phyloP scores from a whole-genome alignment of 495 filamentous ascomycete species.

The Penicillium salamii region DNA sequence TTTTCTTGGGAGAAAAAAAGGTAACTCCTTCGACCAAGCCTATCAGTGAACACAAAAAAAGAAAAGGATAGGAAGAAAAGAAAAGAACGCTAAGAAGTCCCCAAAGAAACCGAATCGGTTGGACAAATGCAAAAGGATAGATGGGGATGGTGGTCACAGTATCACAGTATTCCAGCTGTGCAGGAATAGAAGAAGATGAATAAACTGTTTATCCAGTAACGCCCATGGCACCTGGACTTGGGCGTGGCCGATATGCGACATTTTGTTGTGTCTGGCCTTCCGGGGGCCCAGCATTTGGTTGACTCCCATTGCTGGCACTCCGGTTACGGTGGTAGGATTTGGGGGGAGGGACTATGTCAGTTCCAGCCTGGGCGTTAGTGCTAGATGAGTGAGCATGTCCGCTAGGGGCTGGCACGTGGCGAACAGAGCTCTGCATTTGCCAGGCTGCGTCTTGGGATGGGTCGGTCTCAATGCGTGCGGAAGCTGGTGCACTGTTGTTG shows the following conservation, averaged over 20 bases:
- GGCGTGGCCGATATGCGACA: constrained; percentile 41
- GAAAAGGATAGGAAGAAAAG: constrained; percentile 9
- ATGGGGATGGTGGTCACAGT: constrained; percentile 12
- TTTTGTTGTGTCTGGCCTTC: constrained; percentile 35
- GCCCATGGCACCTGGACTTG: constrained; percentile 43
- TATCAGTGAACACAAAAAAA: constrained; percentile 27
- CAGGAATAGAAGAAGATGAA: constrained; percentile 13
- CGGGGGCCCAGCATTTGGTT: constrained; percentile 23
- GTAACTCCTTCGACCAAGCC: constrained; percentile 37
- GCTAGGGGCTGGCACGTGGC: constrained; percentile 67
- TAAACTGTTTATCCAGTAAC: constrained; percentile 36
- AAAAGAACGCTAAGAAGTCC: constrained; percentile 36
- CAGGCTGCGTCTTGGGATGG: constrained; percentile 65
- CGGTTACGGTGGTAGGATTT: constrained; percentile 36
- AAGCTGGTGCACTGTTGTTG: constrained; percentile 36
- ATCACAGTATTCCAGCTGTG: constrained; percentile 19
- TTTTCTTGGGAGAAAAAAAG: constrained; percentile 18
- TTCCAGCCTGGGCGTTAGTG: constrained; percentile 22
- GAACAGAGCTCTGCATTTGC: constrained; percentile 78
- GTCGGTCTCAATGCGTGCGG: constrained; percentile 73
- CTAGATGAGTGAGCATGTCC: constrained; percentile 38
- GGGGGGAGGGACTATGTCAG: constrained; percentile 30
- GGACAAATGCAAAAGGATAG: constrained; percentile 16
- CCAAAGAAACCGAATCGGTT: constrained; percentile 23
- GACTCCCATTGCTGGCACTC: constrained; percentile 42